These are phyloP conservation scores for Hirsutella minnesotensis DNA, from an alignment of 2,329 filamentous ascomycete species.

Conservation along the genomic window DNA sequence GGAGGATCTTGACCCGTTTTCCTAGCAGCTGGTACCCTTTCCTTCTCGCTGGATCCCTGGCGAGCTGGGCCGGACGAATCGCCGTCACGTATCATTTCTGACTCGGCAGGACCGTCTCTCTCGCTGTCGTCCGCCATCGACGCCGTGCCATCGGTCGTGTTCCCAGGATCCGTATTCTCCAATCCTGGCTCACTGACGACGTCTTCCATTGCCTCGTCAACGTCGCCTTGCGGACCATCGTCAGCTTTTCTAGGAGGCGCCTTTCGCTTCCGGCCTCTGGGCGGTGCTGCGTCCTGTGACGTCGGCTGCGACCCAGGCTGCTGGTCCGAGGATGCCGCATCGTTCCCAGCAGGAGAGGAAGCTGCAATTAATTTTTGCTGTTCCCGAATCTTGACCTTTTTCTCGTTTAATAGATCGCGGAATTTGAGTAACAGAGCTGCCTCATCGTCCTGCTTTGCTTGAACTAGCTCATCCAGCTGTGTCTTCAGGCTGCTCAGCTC, in stretches of 20 bases:
- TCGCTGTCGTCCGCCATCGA: slow-evolving; percentile 32
- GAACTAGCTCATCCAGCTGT: slow-evolving; percentile 55
- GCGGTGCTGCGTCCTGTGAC: slow-evolving; percentile 18
- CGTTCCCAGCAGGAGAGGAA: slow-evolving; percentile 22
- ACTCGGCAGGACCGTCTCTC: slow-evolving; percentile 16
- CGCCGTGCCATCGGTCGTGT: slow-evolving; percentile 26
- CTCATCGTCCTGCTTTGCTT: slow-evolving; percentile 56
- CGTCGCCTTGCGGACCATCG: slow-evolving; percentile 32
- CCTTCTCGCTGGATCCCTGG: slow-evolving; percentile 1
- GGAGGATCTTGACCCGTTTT: slow-evolving; percentile 19
- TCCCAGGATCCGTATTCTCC: slow-evolving; percentile 27
- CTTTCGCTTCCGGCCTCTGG: slow-evolving; percentile 40
- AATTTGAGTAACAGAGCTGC: slow-evolving; percentile 57
- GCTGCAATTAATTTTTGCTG: slow-evolving; percentile 50
- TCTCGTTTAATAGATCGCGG: slow-evolving; percentile 59
- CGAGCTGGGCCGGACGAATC: background rate
- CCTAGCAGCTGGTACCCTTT: slow-evolving; percentile 8
- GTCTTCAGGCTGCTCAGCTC: slow-evolving; percentile 45
- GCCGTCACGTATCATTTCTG: background rate
- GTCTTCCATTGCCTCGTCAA: slow-evolving; percentile 34
- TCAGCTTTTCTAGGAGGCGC: slow-evolving; percentile 26
- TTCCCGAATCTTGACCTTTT: slow-evolving; percentile 68
- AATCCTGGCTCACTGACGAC: slow-evolving; percentile 24
- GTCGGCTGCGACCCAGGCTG: slow-evolving; percentile 13
- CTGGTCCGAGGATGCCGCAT: slow-evolving; percentile 14